phyloP scores from a whole-genome alignment of 257 asterid species.

The Orobanche coerulescens region DNA sequence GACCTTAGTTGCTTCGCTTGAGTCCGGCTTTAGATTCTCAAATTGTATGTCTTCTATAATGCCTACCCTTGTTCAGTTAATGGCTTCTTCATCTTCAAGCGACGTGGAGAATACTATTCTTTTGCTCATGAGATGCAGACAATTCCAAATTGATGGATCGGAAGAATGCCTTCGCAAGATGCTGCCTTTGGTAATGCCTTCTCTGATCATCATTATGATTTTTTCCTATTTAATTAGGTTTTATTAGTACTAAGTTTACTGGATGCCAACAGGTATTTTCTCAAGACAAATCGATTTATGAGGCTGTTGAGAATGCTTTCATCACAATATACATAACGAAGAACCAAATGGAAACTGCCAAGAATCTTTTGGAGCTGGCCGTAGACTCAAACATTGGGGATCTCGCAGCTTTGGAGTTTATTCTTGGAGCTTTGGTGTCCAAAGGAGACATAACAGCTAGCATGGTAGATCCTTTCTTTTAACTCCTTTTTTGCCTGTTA shows the following conservation, averaged over 20 bases:
- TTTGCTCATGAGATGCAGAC: slow-evolving; percentile 94
- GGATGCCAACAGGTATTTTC: slow-evolving; percentile 65
- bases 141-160: slow-evolving; percentile 87
- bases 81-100: slow-evolving; percentile 97
- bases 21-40: slow-evolving; percentile 92
- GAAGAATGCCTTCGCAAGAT: slow-evolving; percentile 91
- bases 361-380: slow-evolving; percentile 81
- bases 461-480: slow-evolving; percentile 46
- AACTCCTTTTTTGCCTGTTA: slow-evolving; percentile 3
- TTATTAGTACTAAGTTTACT: slow-evolving; percentile 6
- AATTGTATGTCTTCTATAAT: slow-evolving; percentile 58
- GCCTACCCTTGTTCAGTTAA: slow-evolving; percentile 86
- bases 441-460: slow-evolving; percentile 75
- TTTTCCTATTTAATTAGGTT: slow-evolving; percentile 9
- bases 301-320: slow-evolving; percentile 97
- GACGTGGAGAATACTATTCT: slow-evolving; percentile 92
- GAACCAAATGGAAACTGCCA: slow-evolving; percentile 79
- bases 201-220: slow-evolving; percentile 17
- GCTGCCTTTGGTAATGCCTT: slow-evolving; percentile 87
- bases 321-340: slow-evolving; percentile 68
- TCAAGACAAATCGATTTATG: slow-evolving; percentile 87
- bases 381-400: slow-evolving; percentile 88
- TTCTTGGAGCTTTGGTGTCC: slow-evolving; percentile 74
- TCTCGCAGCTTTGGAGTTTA: slow-evolving; percentile 83
- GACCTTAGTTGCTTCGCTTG: slow-evolving; percentile 90